Conservation (phyloP, 2,329 filamentous ascomycete species). For the Amylocarpus encephaloides region DNA sequence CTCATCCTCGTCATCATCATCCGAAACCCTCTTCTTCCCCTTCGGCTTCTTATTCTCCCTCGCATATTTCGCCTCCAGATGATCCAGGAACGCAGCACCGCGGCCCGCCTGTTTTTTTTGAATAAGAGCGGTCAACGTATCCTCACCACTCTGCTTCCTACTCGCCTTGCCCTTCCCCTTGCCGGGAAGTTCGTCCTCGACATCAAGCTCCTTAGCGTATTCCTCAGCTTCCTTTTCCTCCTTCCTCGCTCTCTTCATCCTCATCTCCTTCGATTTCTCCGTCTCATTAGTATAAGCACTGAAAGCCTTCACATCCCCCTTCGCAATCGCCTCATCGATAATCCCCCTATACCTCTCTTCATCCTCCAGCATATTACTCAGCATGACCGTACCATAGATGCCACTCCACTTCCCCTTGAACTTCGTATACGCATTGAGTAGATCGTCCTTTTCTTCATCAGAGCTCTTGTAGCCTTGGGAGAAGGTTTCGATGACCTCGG, state of each 20-base stretch:
- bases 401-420: constrained; percentile 67
- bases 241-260: constrained; percentile 54
- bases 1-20: constrained; percentile 61
- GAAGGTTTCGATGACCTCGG: constrained; percentile 69
- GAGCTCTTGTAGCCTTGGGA: constrained; percentile 75
- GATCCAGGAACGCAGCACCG: constrained; percentile 58
- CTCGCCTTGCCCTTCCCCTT: constrained; percentile 39
- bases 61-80: constrained; percentile 71
- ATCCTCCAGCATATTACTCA: constrained; percentile 76
- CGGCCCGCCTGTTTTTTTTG: constrained; percentile 61
- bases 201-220: constrained; percentile 66
- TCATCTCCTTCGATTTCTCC: constrained; percentile 53
- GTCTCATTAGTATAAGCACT: constrained; percentile 67
- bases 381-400: constrained; percentile 79
- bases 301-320: constrained; percentile 60
- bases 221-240: constrained; percentile 70
- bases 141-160: constrained; percentile 37
- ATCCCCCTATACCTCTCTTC: constrained; percentile 78
- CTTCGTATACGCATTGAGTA: constrained; percentile 70
- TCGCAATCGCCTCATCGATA: constrained; percentile 73
- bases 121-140: constrained; percentile 67
- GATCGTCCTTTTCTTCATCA: constrained; percentile 73
- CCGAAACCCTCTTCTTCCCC: constrained; percentile 44
- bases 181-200: constrained; percentile 63
- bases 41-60: constrained; percentile 36